Percentiles rank a stretch among this genome's conserved stretches.
phyloP scores from a whole-genome alignment of 1,284 basidiomycete species.

The Inonotus hispidus region DNA sequence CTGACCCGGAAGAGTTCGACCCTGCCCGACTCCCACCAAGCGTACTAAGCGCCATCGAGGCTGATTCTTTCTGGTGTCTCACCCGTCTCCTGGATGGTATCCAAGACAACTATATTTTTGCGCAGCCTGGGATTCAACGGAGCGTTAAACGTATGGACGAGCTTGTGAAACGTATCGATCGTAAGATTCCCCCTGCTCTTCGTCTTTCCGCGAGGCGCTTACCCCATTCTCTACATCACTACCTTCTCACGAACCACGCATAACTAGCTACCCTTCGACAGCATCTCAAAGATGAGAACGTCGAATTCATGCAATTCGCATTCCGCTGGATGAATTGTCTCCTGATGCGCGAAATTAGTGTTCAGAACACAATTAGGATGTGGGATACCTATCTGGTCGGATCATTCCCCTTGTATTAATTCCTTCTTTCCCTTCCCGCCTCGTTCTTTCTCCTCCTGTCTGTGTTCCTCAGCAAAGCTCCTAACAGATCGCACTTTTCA shows the following conservation, averaged over 20 bases:
- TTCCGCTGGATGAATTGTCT: slow-evolving; percentile 99
- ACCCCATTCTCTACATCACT: neutral
- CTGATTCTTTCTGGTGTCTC: slow-evolving; percentile 96
- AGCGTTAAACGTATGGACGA: slow-evolving; percentile 91
- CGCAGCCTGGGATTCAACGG: slow-evolving; percentile 91
- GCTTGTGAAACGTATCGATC: slow-evolving; percentile 87
- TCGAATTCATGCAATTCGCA: slow-evolving; percentile 98
- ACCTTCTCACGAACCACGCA: neutral
- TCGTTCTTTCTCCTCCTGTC: neutral
- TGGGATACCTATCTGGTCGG: slow-evolving; percentile 97
- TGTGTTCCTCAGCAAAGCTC: neutral
- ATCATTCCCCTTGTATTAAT: slow-evolving; percentile 13
- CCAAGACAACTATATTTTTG: slow-evolving; percentile 94
- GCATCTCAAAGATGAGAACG: slow-evolving; percentile 84
- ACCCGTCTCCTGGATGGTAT: slow-evolving; percentile 92
- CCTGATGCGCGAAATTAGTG: slow-evolving; percentile 93
- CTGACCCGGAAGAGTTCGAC: slow-evolving; percentile 85
- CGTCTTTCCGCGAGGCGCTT: slow-evolving; percentile 36
- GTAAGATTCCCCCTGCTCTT: slow-evolving; percentile 36
- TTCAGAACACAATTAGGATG: slow-evolving; percentile 94
- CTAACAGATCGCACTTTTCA: neutral
- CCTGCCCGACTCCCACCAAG: slow-evolving; percentile 64
- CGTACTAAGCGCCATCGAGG: slow-evolving; percentile 81
- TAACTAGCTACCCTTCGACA: slow-evolving; percentile 66
- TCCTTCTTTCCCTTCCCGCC: too few species aligned